Conservation (phyloP, 441 rosid species). For the Euphorbia corollata region DNA sequence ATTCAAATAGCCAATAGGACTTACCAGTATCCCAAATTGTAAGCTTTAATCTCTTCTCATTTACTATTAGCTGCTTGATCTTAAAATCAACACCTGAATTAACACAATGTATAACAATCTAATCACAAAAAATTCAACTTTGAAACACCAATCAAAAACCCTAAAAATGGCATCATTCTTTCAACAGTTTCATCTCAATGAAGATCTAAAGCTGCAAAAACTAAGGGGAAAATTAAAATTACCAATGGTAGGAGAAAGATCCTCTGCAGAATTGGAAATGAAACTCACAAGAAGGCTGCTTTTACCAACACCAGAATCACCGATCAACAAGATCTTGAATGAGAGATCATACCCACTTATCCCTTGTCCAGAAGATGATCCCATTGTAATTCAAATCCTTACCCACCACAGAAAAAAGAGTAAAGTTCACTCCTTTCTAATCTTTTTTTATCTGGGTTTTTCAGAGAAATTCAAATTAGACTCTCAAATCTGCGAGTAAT, state of each 20-base stretch:
- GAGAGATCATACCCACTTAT: conserved; percentile 39
- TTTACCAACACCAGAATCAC: conserved; percentile 61
- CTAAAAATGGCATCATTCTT: neutral
- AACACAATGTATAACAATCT: conserved; percentile 11
- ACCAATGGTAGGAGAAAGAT: conserved; percentile 59
- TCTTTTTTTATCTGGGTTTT: neutral
- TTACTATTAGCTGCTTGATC: conserved; percentile 75
- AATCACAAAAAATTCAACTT: conserved; percentile 2
- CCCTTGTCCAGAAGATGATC: conserved; percentile 50
- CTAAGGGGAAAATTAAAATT: neutral
- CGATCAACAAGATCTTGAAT: conserved; percentile 61
- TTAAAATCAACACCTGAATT: conserved; percentile 83
- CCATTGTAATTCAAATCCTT: conserved; percentile 26
- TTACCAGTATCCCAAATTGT: conserved; percentile 98
- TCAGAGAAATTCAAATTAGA: conserved; percentile 8
- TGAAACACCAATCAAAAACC: neutral
- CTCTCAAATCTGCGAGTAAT: conserved; percentile 13
- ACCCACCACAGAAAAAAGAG: neutral
- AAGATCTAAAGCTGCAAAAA: conserved; percentile 20
- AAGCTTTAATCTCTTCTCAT: conserved; percentile 75
- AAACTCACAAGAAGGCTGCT: conserved; percentile 61
- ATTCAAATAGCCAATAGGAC: neutral
- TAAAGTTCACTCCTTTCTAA: conserved; percentile 7
- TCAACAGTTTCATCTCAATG: conserved; percentile 6
- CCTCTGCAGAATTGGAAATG: conserved; percentile 41